These are phyloP conservation scores for Monosporascus sp. DNA, from an alignment of 2,329 filamentous ascomycete species.

Conservation along the genomic window DNA sequence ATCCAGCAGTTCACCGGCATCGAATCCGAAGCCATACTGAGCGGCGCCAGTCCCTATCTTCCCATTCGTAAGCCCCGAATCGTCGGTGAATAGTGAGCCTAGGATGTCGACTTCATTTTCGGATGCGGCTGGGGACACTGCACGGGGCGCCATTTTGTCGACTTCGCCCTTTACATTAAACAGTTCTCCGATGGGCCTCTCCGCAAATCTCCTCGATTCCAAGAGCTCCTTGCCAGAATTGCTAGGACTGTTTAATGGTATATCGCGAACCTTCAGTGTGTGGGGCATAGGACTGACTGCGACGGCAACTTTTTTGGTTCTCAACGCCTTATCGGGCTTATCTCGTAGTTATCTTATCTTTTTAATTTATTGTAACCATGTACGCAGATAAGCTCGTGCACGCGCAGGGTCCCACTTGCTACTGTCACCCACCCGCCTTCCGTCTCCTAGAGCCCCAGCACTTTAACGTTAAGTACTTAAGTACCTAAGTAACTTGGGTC, in stretches of 20 bases:
- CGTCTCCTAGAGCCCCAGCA: too few relatives aligned
- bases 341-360: neutral
- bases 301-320: neutral
- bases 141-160: constrained; percentile 63
- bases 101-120: constrained; percentile 92
- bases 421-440: too few relatives aligned
- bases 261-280: neutral
- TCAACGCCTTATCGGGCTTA: neutral
- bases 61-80: constrained; percentile 44
- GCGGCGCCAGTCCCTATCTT: constrained; percentile 29
- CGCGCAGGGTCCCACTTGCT: too few relatives aligned
- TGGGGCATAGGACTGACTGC: neutral
- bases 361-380: too few relatives aligned
- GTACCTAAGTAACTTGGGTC: too few relatives aligned
- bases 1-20: constrained; percentile 58
- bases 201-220: too few relatives aligned
- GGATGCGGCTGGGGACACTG: constrained; percentile 74
- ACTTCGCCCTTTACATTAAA: neutral
- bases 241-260: too few relatives aligned
- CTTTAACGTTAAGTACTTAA: too few relatives aligned
- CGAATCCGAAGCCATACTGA: constrained; percentile 43
- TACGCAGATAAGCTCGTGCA: too few relatives aligned
- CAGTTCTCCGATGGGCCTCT: too few relatives aligned
- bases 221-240: too few relatives aligned
- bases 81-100: constrained; percentile 64